These are phyloP conservation scores for Trypethelium eluteriae DNA, from an alignment of 495 filamentous ascomycete genomes.

Conservation along the genomic window DNA sequence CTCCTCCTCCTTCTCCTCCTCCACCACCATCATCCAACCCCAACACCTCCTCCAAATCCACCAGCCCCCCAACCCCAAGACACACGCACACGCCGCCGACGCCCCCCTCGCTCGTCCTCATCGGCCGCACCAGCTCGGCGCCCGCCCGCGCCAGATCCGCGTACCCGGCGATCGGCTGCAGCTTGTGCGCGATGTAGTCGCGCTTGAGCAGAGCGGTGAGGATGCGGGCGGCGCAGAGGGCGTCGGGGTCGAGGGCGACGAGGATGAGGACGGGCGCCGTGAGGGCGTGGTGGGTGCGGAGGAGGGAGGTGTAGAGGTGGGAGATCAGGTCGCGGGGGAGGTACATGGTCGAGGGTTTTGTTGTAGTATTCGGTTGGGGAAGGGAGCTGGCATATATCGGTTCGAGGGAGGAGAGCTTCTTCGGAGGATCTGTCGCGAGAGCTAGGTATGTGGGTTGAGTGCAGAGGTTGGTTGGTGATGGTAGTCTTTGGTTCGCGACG, in stretches of 20 bases:
- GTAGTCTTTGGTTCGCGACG: neutral
- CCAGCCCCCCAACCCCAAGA: conserved; percentile 82
- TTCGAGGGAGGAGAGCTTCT: neutral
- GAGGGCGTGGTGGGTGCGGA: conserved; percentile 69
- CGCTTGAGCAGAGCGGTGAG: conserved; percentile 83
- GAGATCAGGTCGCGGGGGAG: conserved; percentile 82
- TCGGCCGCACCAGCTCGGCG: conserved; percentile 65
- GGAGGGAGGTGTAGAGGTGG: conserved; percentile 81
- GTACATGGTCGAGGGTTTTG: conserved; percentile 57
- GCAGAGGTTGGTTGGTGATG: neutral
- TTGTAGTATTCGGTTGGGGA: neutral
- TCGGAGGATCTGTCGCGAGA: neutral
- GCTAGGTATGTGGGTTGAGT: neutral
- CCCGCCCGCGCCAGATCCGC: conserved; percentile 74
- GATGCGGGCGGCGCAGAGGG: conserved; percentile 91
- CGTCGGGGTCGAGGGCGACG: conserved; percentile 88
- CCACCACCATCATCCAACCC: conserved; percentile 44
- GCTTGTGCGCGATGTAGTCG: conserved; percentile 98
- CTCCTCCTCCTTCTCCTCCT: conserved; percentile 16
- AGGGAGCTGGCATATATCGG: neutral
- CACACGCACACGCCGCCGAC: conserved; percentile 83
- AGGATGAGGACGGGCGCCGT: conserved; percentile 88
- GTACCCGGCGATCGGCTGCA: conserved; percentile 89
- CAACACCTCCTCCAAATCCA: conserved; percentile 70
- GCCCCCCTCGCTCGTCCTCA: conserved; percentile 73